Conservation (phyloP, 2,329 filamentous ascomycete genomes). For the Plectosphaerella cucumerina region DNA sequence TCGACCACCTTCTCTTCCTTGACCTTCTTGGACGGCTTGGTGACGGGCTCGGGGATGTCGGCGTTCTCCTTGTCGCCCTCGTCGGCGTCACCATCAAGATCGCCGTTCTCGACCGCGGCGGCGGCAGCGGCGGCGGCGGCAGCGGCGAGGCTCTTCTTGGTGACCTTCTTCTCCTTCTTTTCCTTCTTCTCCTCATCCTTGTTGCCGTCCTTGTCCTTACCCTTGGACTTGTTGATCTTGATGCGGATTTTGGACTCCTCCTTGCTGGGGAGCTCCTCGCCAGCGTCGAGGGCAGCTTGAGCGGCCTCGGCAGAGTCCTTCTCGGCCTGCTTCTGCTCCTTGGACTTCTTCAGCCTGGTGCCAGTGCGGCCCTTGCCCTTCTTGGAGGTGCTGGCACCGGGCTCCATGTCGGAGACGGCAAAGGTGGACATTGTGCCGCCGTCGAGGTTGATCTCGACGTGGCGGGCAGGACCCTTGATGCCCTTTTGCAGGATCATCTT, state of each 20-base stretch:
- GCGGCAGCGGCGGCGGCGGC: constrained; percentile 32
- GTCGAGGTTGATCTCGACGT: constrained; percentile 74
- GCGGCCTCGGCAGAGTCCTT: constrained; percentile 82
- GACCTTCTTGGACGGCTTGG: constrained; percentile 16
- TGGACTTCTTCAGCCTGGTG: constrained; percentile 83
- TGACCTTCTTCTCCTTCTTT: constrained; percentile 28
- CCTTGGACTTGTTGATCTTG: constrained; percentile 53
- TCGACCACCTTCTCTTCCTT: constrained; percentile 39
- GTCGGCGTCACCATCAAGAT: constrained; percentile 31
- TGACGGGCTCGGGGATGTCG: constrained; percentile 39
- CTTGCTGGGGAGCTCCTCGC: constrained; percentile 64
- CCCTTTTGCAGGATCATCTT: constrained; percentile 83
- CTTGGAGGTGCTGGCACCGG: constrained; percentile 31
- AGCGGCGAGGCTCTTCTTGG: constrained; percentile 12
- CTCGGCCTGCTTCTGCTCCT: constrained; percentile 77
- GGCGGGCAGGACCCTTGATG: constrained; percentile 70
- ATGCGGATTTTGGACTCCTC: constrained; percentile 59
- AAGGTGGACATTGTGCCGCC: constrained; percentile 85
- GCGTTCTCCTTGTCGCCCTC: constrained; percentile 34
- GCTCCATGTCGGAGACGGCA: constrained; percentile 59
- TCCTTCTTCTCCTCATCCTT: constrained; percentile 40
- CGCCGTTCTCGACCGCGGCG: constrained; percentile 9
- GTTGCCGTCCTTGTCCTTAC: constrained; percentile 35
- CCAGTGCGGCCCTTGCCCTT: constrained; percentile 53
- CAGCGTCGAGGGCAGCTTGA: constrained; percentile 77